A percentile compares a stretch with the other conserved stretches of the same genome.
These are phyloP conservation scores for Anthracocystis setariae DNA, from an alignment of 1,284 basidiomycete genomes.

Conservation along the genomic window DNA sequence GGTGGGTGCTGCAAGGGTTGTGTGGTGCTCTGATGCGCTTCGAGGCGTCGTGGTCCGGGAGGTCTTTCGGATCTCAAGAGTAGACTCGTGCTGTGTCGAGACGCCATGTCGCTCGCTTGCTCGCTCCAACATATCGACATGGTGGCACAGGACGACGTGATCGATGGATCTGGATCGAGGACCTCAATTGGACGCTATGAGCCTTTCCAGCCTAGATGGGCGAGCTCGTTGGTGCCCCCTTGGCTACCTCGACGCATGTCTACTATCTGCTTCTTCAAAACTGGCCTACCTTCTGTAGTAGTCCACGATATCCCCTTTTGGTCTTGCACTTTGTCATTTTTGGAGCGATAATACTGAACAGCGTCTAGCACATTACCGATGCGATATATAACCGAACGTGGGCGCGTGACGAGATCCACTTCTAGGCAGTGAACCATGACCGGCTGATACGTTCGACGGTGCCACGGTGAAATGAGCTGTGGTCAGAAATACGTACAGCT, in stretches of 20 bases:
- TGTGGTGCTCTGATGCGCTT: constrained; percentile 39
- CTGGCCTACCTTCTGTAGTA: constrained; percentile 3
- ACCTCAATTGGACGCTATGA: neutral
- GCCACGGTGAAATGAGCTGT: too few species aligned
- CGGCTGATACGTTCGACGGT: too few species aligned
- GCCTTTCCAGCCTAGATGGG: neutral
- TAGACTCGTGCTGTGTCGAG: neutral
- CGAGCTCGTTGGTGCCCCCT: neutral
- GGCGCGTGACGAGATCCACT: too few species aligned
- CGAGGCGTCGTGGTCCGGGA: too few species aligned
- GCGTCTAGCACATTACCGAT: too few species aligned
- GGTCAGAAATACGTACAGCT: too few species aligned
- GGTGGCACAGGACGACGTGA: neutral
- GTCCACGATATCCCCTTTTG: constrained; percentile 27
- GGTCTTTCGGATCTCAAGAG: neutral
- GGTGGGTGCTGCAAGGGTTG: constrained; percentile 59
- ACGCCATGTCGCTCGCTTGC: too few species aligned
- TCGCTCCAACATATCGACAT: too few species aligned
- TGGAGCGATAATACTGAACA: too few species aligned
- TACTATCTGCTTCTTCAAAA: constrained; percentile 10
- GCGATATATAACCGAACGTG: neutral
- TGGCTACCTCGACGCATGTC: constrained; percentile 1
- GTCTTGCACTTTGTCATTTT: neutral
- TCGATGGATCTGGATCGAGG: neutral
- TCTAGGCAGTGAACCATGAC: too few species aligned